Conservation (phyloP, 129 eudicot genomes). For the Escallonia herrerae region DNA sequence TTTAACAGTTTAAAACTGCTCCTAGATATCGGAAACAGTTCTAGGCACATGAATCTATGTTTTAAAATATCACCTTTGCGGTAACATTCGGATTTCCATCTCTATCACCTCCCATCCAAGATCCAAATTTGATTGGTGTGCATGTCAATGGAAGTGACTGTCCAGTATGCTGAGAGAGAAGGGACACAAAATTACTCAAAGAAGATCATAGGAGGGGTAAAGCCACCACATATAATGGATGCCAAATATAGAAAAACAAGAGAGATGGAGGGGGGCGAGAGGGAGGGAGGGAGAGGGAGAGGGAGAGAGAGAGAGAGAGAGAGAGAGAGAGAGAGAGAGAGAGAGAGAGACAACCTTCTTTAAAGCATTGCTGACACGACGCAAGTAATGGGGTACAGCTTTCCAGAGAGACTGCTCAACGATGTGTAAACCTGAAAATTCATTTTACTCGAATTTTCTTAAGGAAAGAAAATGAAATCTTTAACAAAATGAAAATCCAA, state of each 20-base stretch:
- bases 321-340: constrained; percentile 5
- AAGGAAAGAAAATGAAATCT: neutral
- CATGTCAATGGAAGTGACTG: constrained; percentile 88
- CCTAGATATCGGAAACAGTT: neutral
- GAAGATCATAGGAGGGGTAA: neutral
- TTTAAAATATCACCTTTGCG: constrained; percentile 51
- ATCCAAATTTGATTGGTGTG: constrained; percentile 93
- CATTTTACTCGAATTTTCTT: constrained; percentile 1
- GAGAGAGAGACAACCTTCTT: constrained; percentile 61
- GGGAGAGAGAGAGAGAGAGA: constrained; percentile 1
- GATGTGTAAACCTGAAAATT: constrained; percentile 58
- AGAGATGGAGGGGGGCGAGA: neutral
- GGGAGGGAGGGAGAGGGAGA: constrained; percentile 1
- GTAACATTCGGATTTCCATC: constrained; percentile 99
- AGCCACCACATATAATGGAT: constrained; percentile 4
- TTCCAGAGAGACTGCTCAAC: constrained; percentile 99
- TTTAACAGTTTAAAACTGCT: neutral
- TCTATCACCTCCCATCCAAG: constrained; percentile 99
- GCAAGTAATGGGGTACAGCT: constrained; percentile 93
- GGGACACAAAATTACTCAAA: neutral
- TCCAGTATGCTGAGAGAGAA: constrained; percentile 73
- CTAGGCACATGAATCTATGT: neutral
- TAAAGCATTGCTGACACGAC: constrained; percentile 95
- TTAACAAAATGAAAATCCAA: too few species aligned
- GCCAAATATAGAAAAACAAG: neutral